These are phyloP conservation scores for Zhuliangozyma parablackwelliae DNA, from an alignment of 1,139 yeast genomes.

Conservation along the genomic window DNA sequence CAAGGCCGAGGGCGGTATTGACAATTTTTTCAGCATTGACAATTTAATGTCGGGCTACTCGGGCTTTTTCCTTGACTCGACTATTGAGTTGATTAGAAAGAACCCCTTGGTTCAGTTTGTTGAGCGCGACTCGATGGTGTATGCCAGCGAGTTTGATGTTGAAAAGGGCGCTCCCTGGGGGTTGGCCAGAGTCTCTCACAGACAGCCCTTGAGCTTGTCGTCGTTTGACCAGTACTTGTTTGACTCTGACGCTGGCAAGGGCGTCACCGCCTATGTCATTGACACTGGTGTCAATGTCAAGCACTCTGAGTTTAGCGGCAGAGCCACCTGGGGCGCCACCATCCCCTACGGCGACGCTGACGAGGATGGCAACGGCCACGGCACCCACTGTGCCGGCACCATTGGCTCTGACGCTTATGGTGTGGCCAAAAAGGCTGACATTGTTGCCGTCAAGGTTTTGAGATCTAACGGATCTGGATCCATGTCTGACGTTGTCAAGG, in stretches of 20 bases:
- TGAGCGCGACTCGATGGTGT: slow-evolving; percentile 76
- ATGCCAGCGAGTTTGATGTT: slow-evolving; percentile 54
- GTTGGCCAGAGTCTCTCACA: slow-evolving; percentile 88
- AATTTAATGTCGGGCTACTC: slow-evolving; percentile 57
- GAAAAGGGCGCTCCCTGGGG: slow-evolving; percentile 97
- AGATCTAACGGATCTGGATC: slow-evolving; percentile 75
- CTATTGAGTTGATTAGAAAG: slow-evolving; percentile 65
- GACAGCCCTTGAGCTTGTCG: slow-evolving; percentile 66
- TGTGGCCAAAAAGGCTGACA: slow-evolving; percentile 69
- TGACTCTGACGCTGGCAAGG: slow-evolving; percentile 83
- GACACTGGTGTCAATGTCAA: slow-evolving; percentile 87
- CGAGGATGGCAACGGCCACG: slow-evolving; percentile 91
- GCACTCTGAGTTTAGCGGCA: slow-evolving; percentile 83
- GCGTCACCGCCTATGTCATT: slow-evolving; percentile 86
- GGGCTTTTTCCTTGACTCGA: slow-evolving; percentile 70
- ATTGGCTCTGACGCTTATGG: slow-evolving; percentile 73
- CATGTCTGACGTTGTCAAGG: slow-evolving; percentile 77
- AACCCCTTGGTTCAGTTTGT: slow-evolving; percentile 73
- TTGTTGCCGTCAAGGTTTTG: slow-evolving; percentile 76
- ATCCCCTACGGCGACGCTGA: slow-evolving; percentile 81
- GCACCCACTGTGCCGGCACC: slow-evolving; percentile 87
- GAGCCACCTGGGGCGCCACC: slow-evolving; percentile 93
- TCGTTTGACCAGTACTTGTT: slow-evolving; percentile 82
- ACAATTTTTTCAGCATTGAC: slow-evolving; percentile 53
- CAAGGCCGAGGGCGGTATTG: slow-evolving; percentile 50